Percentiles rank a stretch among this genome's conserved stretches.
These are phyloP conservation scores for Tephrocybe rancida DNA, from an alignment of 768 basidiomycete species.

Conservation along the genomic window DNA sequence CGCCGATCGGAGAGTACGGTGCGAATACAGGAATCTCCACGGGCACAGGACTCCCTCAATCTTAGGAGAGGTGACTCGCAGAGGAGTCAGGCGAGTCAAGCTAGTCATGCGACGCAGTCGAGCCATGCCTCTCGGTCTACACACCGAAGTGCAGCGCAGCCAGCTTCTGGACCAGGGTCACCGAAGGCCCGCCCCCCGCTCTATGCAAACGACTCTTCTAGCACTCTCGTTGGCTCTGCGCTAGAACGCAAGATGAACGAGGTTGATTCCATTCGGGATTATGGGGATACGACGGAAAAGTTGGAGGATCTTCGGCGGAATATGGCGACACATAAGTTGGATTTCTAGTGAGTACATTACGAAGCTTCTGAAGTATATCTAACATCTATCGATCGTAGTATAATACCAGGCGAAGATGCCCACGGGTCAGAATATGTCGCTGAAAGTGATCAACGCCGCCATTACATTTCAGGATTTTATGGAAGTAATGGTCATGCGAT, in stretches of 20 bases:
- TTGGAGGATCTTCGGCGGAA: constrained; percentile 63
- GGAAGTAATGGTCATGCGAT: constrained; percentile 70
- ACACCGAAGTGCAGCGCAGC: constrained; percentile 21
- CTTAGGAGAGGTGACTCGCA: constrained; percentile 28
- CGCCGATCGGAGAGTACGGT: constrained; percentile 3
- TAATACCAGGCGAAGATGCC: constrained; percentile 80
- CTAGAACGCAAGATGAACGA: constrained; percentile 72
- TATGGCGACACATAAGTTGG: constrained; percentile 69
- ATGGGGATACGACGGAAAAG: constrained; percentile 59
- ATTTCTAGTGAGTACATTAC: constrained; percentile 67
- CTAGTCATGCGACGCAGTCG: constrained; percentile 5
- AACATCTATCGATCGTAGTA: constrained; percentile 37
- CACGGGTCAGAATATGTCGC: constrained; percentile 86
- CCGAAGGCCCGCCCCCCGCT: constrained; percentile 25
- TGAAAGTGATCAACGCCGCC: constrained; percentile 71
- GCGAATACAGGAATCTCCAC: not conserved
- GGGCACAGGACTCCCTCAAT: constrained; percentile 14
- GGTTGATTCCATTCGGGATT: constrained; percentile 52
- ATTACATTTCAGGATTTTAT: constrained; percentile 72
- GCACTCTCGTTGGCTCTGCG: constrained; percentile 77
- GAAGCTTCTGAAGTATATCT: constrained; percentile 5
- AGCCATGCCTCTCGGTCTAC: constrained; percentile 29
- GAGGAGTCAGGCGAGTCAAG: constrained; percentile 28
- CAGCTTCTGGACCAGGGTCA: constrained; percentile 16
- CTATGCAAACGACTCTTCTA: constrained; percentile 64